Conservation (phyloP, 345 rosid species). For the rapeseed (Brassica napus) region DNA sequence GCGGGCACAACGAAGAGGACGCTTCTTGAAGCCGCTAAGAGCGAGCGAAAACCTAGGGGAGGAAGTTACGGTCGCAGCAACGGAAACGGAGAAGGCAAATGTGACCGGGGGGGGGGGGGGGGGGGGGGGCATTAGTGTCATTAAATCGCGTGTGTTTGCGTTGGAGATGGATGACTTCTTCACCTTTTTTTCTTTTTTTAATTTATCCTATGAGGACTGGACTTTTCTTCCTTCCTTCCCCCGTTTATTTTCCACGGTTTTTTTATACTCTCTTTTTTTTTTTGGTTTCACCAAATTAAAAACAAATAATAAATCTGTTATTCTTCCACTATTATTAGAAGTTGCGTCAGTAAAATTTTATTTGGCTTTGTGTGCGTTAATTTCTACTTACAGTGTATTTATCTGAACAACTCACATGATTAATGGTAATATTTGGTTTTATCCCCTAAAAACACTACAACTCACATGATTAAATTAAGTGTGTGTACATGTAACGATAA, state of each 20-base stretch:
- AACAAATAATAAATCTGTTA: neutral
- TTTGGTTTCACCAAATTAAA: conserved; percentile 24
- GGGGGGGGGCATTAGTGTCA: conserved; percentile 46
- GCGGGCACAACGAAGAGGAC: conserved; percentile 29
- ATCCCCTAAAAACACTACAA: too few species aligned
- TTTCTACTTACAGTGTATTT: neutral
- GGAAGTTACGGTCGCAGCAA: conserved; percentile 34
- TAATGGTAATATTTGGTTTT: too few species aligned
- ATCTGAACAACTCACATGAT: neutral
- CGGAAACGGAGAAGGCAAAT: conserved; percentile 42
- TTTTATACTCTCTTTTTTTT: neutral
- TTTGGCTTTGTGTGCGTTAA: neutral
- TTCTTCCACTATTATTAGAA: neutral
- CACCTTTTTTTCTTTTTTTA: neutral
- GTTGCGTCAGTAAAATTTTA: conserved; percentile 3
- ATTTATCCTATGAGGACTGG: conserved; percentile 25
- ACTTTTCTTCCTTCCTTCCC: neutral
- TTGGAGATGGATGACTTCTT: conserved; percentile 10
- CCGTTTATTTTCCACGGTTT: conserved; percentile 22
- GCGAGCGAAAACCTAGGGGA: conserved; percentile 41
- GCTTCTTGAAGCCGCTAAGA: conserved; percentile 30
- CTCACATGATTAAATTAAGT: too few species aligned
- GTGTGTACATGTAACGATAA: too few species aligned
- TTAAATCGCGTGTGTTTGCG: conserved; percentile 19
- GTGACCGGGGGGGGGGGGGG: conserved; percentile 5